Evolutionary conservation across 352 stramenopile species (phyloP), one percentile per base, ranked within the genome.

Genomic region (Pythium dissimile): DNA sequence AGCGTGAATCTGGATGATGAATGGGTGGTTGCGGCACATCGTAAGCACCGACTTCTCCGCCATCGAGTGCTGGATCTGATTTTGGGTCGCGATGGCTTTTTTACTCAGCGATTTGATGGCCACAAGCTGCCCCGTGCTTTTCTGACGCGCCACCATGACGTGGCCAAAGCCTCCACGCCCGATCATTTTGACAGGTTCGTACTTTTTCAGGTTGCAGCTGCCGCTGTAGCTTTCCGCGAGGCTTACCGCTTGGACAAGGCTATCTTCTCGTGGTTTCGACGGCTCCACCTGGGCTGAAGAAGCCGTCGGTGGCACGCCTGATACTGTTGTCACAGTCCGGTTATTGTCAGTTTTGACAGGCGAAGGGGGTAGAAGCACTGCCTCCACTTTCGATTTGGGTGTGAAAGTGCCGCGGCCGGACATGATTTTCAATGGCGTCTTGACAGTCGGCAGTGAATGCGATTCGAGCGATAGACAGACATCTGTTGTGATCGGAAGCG

Each of bases 1-100:
- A 18, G 75, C 81, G 51, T 95, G 84, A 30, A 97, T 77, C 51
- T 90, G 87, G 4, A 97, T 79, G 63, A 97, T 96, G 71, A 96
- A 97, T 31, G 89, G 89, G 58, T 97, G 90, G 59, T 92, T 77
- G 21, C 85, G 77, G 32, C 77, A 86, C 64, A 97, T 94, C 24
- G 80, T 85, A 21, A 97, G 82, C 43, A 97, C 91, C 4, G 78
- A 73, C 35, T 89, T 80, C 67, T 97, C 90, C 23, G 87, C 72
- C 13, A 86, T 70, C 18, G 88, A 93, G 62, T 96, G 85, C 61
- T 94, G 72, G 18, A 95, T 67, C 53, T 97, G 89, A 26, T 96
- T 89, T 50, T 90, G 77, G 49, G 62, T 48, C 12, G 76, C 86
- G 34, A 94, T 77, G 7, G 69, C 77, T 34, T 92, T 80, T 67